A percentile compares a stretch with the other conserved stretches of the same genome.
These are phyloP conservation scores for Penicillium coffeae DNA, from an alignment of 495 filamentous ascomycete genomes.

Conservation along the genomic window DNA sequence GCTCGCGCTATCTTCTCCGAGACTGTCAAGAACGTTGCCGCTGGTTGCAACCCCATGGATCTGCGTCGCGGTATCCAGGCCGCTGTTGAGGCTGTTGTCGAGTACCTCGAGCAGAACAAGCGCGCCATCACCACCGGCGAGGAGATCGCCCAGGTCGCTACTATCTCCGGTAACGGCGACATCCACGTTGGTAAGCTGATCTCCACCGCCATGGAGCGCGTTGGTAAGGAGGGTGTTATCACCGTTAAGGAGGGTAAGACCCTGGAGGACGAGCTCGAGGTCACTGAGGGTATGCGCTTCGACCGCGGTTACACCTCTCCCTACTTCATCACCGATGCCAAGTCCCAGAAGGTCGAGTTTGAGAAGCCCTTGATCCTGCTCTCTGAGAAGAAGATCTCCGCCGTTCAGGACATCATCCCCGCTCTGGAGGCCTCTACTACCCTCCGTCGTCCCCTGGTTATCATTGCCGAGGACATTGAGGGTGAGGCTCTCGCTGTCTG, in stretches of 20 bases:
- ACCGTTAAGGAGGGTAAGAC: conserved; percentile 99
- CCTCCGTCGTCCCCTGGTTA: conserved; percentile 89
- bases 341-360: conserved; percentile 97
- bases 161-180: conserved; percentile 96
- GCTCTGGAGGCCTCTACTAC: conserved; percentile 96
- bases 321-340: conserved; percentile 99
- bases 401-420: conserved; percentile 96
- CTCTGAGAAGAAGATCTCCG: conserved; percentile 99
- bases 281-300: conserved; percentile 99
- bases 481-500: conserved; percentile 97
- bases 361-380: conserved; percentile 98
- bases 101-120: conserved; percentile 91
- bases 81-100: conserved; percentile 88
- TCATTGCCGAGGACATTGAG: conserved; percentile 98
- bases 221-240: conserved; percentile 99
- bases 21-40: conserved; percentile 99
- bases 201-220: conserved; percentile 98
- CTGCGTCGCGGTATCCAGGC: conserved; percentile 94
- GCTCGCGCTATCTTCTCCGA: conserved; percentile 99
- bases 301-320: conserved; percentile 97
- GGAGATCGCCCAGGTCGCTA: conserved; percentile 97
- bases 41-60: conserved; percentile 99
- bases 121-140: conserved; percentile 94
- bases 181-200: conserved; percentile 93
- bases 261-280: conserved; percentile 93